Evolutionary conservation across 164 flowering plant genomes (phyloP), one percentile per base, ranked within the genome.

Genomic region (Warburgia ugandensis): DNA sequence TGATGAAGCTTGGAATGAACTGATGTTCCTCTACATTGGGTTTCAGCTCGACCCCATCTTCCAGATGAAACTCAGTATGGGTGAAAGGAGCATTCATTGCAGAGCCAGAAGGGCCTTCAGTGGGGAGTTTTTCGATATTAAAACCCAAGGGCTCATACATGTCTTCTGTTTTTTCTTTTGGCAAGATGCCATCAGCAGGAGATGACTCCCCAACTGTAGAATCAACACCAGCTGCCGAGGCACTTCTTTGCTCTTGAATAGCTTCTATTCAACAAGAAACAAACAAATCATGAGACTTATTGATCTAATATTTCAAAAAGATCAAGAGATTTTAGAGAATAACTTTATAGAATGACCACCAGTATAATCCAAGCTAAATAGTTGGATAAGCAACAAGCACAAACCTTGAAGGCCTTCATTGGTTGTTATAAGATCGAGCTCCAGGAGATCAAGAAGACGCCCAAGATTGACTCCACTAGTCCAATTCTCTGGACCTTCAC

Each of bases 381-480:
- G n/a, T n/a, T n/a, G n/a, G n/a, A n/a, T n/a, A n/a, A n/a, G n/a
- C n/a, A n/a, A n/a, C n/a, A n/a, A n/a, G n/a, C n/a, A n/a, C n/a
- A n/a, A n/a, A 90, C 95, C 95, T 78, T 80, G 80, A 61, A 89
- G 79, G 35, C 73, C 77, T 58, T 73, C 84, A 41, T 28, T 63
- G 20, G 81, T 78, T 36, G 90, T 77, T 60, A 89, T 69, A 41
- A 89, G 77, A 76, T 86, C 90, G 44, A 89, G 88, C 47, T 89
- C 94, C 41, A 89, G 86, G 40, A 89, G 88, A 54, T 86, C 90
- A 41, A 89, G 95, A 58, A 89, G 90, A 32, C 97, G 87, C 8
- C 97, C 95, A 52, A 89, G 95, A 69, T 89, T 95, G 60, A 89
- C 97, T 33, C 90, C 97, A 69, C 95, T 89, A 2, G 97, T 89